Percentiles rank a stretch among this genome's conserved stretches.
phyloP scores from a whole-genome alignment of 306 rosid species.

The Begonia loranthoides region DNA sequence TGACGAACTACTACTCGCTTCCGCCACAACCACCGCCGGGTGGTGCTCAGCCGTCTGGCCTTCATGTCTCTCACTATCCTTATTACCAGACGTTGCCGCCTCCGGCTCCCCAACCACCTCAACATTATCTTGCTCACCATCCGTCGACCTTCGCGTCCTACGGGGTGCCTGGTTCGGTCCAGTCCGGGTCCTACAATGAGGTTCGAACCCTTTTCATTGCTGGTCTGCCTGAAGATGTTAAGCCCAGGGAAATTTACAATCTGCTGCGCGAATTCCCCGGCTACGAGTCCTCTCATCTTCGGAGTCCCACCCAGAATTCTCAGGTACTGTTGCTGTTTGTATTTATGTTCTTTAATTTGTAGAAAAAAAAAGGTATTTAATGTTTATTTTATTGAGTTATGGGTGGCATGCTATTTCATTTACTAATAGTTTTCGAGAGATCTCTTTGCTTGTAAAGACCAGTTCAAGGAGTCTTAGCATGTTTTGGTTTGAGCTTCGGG shows the following conservation, averaged over 20 bases:
- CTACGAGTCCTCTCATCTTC: slow-evolving; percentile 88
- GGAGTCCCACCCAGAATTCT: slow-evolving; percentile 47
- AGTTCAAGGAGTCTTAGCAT: too few relatives aligned
- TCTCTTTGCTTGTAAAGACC: too few relatives aligned
- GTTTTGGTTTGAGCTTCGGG: too few relatives aligned
- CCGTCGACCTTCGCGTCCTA: slow-evolving; percentile 29
- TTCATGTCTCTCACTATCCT: slow-evolving; percentile 33
- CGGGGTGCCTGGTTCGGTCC: slow-evolving; percentile 24
- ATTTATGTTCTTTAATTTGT: neutral
- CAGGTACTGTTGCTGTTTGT: slow-evolving; percentile 31
- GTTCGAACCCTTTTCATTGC: slow-evolving; percentile 91
- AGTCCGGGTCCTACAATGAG: slow-evolving; percentile 25
- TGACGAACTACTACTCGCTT: slow-evolving; percentile 61
- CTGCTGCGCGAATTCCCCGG: slow-evolving; percentile 84
- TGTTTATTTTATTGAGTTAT: too few relatives aligned
- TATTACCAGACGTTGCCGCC: slow-evolving; percentile 31
- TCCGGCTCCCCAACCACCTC: slow-evolving; percentile 8
- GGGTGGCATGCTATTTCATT: too few relatives aligned
- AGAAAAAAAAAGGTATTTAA: neutral
- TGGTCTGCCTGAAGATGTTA: slow-evolving; percentile 82
- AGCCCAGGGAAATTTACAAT: slow-evolving; percentile 79
- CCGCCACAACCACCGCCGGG: slow-evolving; percentile 28
- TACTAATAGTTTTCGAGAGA: too few relatives aligned
- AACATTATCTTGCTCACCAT: slow-evolving; percentile 7
- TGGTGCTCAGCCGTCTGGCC: slow-evolving; percentile 21